Conservation (phyloP, 2,329 filamentous ascomycete genomes). For the Thelonectria rubi region DNA sequence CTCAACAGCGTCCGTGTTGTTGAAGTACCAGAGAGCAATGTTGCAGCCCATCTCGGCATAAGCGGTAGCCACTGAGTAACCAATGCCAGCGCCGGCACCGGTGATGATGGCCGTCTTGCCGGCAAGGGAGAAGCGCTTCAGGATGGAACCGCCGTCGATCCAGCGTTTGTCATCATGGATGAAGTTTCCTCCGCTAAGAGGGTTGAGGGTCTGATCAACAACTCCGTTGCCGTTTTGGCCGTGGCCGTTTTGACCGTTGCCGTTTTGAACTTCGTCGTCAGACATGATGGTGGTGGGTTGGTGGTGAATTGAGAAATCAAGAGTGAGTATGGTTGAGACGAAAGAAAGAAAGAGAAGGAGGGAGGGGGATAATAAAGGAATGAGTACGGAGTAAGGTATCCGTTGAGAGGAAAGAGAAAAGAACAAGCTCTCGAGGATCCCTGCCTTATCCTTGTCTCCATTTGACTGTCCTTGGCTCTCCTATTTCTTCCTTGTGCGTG, state of each 20-base stretch:
- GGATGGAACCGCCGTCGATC: slow-evolving; percentile 37
- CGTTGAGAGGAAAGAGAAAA: background rate
- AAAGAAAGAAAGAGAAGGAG: background rate
- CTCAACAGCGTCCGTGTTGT: slow-evolving; percentile 67
- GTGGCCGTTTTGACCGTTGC: background rate
- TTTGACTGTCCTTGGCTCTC: background rate
- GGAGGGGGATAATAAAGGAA: background rate
- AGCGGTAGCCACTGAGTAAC: slow-evolving; percentile 67
- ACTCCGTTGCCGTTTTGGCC: background rate
- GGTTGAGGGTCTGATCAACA: slow-evolving; percentile 26
- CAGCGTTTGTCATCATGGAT: slow-evolving; percentile 35
- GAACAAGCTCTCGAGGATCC: background rate
- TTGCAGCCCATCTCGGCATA: slow-evolving; percentile 74
- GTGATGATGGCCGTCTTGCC: slow-evolving; percentile 74
- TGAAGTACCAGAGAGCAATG: slow-evolving; percentile 74
- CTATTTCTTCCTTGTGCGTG: background rate
- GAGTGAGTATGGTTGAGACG: background rate
- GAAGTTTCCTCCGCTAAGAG: slow-evolving; percentile 40
- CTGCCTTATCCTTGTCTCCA: background rate
- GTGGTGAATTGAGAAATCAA: background rate
- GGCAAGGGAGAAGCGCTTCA: slow-evolving; percentile 66
- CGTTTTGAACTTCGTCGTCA: background rate
- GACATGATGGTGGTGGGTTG: slow-evolving; percentile 4
- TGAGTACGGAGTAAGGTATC: background rate
- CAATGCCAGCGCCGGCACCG: slow-evolving; percentile 71